phyloP scores from a whole-genome alignment of 2,329 filamentous ascomycete genomes.

The Trichoderma oligosporum region DNA sequence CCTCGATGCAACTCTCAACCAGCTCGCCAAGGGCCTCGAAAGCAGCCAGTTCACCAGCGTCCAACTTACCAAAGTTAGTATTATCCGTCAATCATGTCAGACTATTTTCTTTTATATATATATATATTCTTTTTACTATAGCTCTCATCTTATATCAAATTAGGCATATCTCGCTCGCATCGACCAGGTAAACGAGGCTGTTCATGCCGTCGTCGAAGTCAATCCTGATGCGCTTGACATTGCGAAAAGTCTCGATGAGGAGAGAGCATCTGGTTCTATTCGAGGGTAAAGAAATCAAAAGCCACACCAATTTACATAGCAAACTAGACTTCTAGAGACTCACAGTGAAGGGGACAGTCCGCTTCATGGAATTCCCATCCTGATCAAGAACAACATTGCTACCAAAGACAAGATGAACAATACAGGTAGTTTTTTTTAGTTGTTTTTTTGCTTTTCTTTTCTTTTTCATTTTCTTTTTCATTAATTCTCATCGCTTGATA shows the following conservation, averaged over 20 bases:
- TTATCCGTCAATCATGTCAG: no score
- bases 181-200: conserved; percentile 24
- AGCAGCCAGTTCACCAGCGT: conserved; percentile 34
- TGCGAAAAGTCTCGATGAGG: conserved; percentile 32
- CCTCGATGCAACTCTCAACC: conserved; percentile 33
- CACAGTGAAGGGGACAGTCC: conserved; percentile 31
- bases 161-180: conserved; percentile 28
- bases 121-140: no score
- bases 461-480: no score
- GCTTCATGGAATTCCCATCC: conserved; percentile 59
- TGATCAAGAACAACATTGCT: conserved; percentile 64
- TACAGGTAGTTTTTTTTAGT: no score
- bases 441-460: neutral
- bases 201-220: conserved; percentile 35
- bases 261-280: conserved; percentile 28
- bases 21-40: conserved; percentile 33
- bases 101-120: no score
- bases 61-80: conserved; percentile 31
- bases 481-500: no score
- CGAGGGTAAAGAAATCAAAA: conserved; percentile 25
- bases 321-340: no score
- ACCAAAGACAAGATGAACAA: conserved; percentile 59
- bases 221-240: conserved; percentile 36
- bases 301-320: neutral
- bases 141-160: no score